phyloP scores from a whole-genome alignment of 805 yeast genomes.

The Candida ponderosae region DNA sequence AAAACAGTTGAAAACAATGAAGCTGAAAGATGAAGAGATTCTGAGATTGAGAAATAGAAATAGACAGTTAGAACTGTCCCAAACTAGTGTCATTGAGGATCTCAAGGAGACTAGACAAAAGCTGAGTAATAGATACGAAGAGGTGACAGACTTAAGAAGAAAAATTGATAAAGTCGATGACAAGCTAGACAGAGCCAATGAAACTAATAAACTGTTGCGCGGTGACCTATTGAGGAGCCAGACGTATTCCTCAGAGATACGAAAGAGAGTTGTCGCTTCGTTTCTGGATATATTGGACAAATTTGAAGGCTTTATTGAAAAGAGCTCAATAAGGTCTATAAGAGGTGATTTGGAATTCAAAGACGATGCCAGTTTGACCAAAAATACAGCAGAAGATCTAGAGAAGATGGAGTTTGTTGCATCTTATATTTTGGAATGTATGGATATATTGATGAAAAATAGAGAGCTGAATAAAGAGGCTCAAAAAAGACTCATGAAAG shows the following conservation, averaged over 20 bases:
- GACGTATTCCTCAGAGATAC: conserved; percentile 6
- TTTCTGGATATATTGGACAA: conserved; percentile 3
- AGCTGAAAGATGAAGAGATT: conserved; percentile 11
- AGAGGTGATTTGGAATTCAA: conserved; percentile 3
- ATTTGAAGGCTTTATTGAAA: conserved; percentile 13
- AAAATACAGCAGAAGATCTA: neutral
- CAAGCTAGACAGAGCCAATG: conserved; percentile 1
- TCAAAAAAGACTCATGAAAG: neutral
- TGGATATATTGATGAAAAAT: neutral
- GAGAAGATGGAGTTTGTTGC: neutral
- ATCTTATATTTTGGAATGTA: neutral
- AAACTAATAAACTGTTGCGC: conserved; percentile 4
- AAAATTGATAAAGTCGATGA: conserved; percentile 1
- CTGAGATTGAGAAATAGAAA: conserved; percentile 4
- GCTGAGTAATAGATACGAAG: conserved; percentile 7
- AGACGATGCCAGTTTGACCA: neutral
- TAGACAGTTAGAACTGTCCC: neutral
- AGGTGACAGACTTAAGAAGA: conserved; percentile 1
- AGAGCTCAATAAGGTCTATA: conserved; percentile 5
- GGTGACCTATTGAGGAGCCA: conserved; percentile 6
- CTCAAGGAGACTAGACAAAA: conserved; percentile 5
- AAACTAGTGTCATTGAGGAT: neutral
- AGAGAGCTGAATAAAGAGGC: neutral
- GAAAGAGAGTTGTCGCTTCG: conserved; percentile 3
- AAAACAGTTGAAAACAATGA: neutral